These are phyloP conservation scores for Corylus avellana DNA, from an alignment of 306 rosid genomes.

Conservation along the genomic window DNA sequence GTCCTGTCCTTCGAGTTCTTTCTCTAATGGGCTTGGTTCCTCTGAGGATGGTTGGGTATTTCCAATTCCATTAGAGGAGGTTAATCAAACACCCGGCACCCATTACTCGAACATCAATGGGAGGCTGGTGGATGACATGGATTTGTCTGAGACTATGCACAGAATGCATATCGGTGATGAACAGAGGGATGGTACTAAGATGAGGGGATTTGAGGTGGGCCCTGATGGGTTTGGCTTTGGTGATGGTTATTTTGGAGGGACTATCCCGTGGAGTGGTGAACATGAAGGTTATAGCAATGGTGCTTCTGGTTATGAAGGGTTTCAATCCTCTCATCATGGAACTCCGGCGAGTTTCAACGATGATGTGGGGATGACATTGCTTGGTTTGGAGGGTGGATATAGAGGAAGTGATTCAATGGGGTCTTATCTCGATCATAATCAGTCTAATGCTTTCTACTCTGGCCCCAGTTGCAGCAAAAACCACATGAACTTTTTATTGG, in stretches of 20 bases:
- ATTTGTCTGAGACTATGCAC: slow-evolving; percentile 32
- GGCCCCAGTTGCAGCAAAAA: slow-evolving; percentile 24
- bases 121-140: slow-evolving; percentile 32
- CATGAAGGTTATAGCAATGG: slow-evolving; percentile 21
- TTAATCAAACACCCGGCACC: slow-evolving; percentile 15
- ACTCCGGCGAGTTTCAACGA: slow-evolving; percentile 23
- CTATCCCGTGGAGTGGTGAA: slow-evolving; percentile 28
- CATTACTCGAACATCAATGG: slow-evolving; percentile 18
- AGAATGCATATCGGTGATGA: slow-evolving; percentile 41
- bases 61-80: slow-evolving; percentile 30
- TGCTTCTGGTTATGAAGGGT: slow-evolving; percentile 12
- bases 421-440: slow-evolving; percentile 25
- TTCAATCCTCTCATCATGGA: slow-evolving; percentile 21
- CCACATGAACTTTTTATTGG: slow-evolving; percentile 24
- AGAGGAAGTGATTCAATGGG: slow-evolving; percentile 30
- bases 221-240: slow-evolving; percentile 25
- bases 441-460: slow-evolving; percentile 26
- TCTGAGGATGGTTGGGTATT: slow-evolving; percentile 13
- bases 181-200: slow-evolving; percentile 24
- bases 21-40: slow-evolving; percentile 28
- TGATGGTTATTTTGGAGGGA: slow-evolving; percentile 22
- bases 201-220: slow-evolving; percentile 22
- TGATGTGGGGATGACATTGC: slow-evolving; percentile 14
- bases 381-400: slow-evolving; percentile 16
- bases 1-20: slow-evolving; percentile 32